A percentile compares a stretch with the other conserved stretches of the same genome.
phyloP scores from a whole-genome alignment of 2,329 filamentous ascomycete species.

The Trichophaea hybrida region DNA sequence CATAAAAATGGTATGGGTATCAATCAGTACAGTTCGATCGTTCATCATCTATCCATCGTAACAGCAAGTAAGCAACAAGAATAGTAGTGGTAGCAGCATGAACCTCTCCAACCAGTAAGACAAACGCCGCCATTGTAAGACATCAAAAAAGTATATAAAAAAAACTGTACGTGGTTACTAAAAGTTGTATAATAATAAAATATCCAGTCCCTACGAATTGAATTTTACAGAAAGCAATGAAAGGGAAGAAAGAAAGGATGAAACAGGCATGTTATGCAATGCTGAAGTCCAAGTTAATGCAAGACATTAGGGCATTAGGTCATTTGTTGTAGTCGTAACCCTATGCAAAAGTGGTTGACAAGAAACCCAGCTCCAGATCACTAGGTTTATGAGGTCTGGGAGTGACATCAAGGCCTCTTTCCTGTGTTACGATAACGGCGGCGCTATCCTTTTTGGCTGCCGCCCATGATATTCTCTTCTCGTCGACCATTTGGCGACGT shows the following conservation, averaged over 20 bases:
- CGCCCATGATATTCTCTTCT: constrained; percentile 54
- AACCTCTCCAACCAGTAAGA: neutral
- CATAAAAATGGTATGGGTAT: too few relatives aligned
- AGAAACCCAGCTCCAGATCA: neutral
- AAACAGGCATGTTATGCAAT: neutral
- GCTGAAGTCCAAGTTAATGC: neutral
- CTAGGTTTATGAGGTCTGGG: neutral
- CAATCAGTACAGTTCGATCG: neutral
- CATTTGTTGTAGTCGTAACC: neutral
- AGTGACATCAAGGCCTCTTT: neutral
- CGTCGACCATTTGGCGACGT: constrained; percentile 47
- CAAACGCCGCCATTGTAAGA: neutral
- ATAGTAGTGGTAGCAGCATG: neutral
- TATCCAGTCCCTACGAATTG: neutral
- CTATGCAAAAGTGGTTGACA: neutral
- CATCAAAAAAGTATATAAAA: neutral
- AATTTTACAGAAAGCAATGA: neutral
- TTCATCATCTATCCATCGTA: neutral
- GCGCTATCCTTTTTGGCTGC: constrained; percentile 40
- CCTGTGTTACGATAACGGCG: neutral
- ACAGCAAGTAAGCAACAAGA: neutral
- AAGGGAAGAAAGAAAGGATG: neutral
- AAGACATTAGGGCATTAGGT: neutral
- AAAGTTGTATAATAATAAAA: neutral
- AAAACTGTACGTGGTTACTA: neutral